These are phyloP conservation scores for Otatea glauca DNA, from an alignment of 176 grass and related monocot genomes.

Conservation along the genomic window DNA sequence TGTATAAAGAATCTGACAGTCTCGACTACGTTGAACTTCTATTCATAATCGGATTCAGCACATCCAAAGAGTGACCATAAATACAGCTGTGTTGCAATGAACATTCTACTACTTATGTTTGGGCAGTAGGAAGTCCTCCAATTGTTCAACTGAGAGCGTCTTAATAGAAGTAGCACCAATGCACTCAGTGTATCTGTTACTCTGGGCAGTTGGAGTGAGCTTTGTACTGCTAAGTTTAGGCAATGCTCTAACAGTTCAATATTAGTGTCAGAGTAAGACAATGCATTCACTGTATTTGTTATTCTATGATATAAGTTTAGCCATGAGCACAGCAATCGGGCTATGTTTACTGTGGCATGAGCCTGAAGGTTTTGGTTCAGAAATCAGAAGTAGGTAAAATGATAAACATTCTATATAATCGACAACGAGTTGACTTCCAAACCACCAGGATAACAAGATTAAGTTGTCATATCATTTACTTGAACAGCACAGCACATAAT, in stretches of 20 bases:
- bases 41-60: constrained; percentile 13
- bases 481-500: constrained; percentile 17
- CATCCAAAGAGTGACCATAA: background rate
- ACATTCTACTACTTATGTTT: background rate
- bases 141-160: background rate
- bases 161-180: background rate
- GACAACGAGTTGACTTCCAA: constrained; percentile 4
- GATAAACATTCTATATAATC: background rate
- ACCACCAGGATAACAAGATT: constrained; percentile 27
- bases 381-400: background rate
- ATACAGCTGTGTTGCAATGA: background rate
- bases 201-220: background rate
- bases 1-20: background rate
- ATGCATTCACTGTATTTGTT: background rate
- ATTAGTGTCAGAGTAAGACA: constrained; percentile 20
- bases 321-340: background rate
- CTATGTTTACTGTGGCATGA: background rate
- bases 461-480: constrained; percentile 27
- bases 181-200: background rate
- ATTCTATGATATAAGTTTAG: background rate
- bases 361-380: background rate
- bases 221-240: constrained; percentile 20
- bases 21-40: constrained; percentile 13
- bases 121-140: background rate
- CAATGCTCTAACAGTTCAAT: constrained; percentile 13